Percentiles rank a stretch among this genome's conserved stretches.
Conservation (phyloP, 2,329 filamentous ascomycete species). For the Aspergillaceae sp. region DNA sequence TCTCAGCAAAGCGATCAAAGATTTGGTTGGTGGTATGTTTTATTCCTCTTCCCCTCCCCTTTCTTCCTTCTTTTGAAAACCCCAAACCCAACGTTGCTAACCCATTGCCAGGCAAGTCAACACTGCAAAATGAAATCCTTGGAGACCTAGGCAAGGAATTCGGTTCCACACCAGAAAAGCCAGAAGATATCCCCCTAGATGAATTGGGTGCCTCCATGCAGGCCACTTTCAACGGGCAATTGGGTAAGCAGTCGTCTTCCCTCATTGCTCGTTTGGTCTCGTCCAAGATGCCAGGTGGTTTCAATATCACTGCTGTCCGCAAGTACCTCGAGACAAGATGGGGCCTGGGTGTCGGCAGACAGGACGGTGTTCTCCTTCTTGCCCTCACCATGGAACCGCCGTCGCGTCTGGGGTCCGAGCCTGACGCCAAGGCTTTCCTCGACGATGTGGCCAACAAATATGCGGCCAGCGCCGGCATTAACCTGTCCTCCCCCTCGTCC, state of each 20-base stretch:
- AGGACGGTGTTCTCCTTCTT: conserved; percentile 81
- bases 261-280: conserved; percentile 91
- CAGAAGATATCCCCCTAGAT: conserved; percentile 92
- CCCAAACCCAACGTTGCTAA: conserved; percentile 4
- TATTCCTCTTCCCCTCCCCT: not conserved
- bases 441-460: conserved; percentile 88
- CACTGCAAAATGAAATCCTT: conserved; percentile 95
- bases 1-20: conserved; percentile 94
- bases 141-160: conserved; percentile 98
- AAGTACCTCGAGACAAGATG: conserved; percentile 94
- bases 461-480: conserved; percentile 73
- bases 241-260: conserved; percentile 92
- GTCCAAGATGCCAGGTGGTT: conserved; percentile 98
- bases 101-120: conserved; percentile 70
- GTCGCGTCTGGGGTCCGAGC: conserved; percentile 77
- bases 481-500: conserved; percentile 61
- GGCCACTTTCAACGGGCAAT: conserved; percentile 95
- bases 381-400: conserved; percentile 89
- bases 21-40: conserved; percentile 83
- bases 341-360: conserved; percentile 76
- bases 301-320: conserved; percentile 92
- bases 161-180: conserved; percentile 94
- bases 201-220: conserved; percentile 94
- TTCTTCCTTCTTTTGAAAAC: not conserved
- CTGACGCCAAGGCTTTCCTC: conserved; percentile 84